These are phyloP conservation scores for Mycena olivaceomarginata DNA, from an alignment of 768 basidiomycete species.

Conservation along the genomic window DNA sequence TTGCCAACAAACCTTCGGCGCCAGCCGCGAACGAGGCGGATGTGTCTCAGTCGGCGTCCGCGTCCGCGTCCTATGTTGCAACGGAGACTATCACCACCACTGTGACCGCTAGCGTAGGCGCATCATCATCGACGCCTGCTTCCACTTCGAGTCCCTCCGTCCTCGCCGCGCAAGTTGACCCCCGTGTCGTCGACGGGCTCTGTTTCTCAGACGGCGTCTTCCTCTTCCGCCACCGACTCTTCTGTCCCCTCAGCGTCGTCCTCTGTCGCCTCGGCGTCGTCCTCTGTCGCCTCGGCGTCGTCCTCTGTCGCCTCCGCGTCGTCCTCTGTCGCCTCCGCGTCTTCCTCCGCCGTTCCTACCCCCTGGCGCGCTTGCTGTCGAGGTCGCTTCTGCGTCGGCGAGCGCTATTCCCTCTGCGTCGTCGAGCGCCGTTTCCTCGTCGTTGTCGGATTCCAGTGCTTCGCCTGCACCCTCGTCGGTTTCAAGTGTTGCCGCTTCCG, in stretches of 20 bases:
- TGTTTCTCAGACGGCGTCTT: constrained; percentile 15
- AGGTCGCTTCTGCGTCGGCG: constrained; percentile 27
- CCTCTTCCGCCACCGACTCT: constrained; percentile 38
- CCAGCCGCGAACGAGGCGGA: constrained; percentile 50
- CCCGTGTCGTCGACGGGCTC: constrained; percentile 25
- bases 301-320: constrained; percentile 36
- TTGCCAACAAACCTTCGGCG: constrained; percentile 50
- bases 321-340: constrained; percentile 35
- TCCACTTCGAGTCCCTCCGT: constrained; percentile 42
- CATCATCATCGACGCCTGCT: constrained; percentile 27
- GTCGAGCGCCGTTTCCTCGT: not conserved
- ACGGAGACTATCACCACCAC: constrained; percentile 48
- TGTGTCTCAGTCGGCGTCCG: constrained; percentile 47
- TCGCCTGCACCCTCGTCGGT: not conserved
- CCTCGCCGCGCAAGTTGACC: constrained; percentile 48
- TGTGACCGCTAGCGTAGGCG: constrained; percentile 43
- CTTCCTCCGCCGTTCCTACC: constrained; percentile 16
- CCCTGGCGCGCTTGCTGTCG: constrained; percentile 34
- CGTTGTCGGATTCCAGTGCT: not conserved
- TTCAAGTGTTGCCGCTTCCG: constrained; percentile 51
- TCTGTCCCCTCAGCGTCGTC: constrained; percentile 43
- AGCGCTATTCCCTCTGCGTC: constrained; percentile 13
- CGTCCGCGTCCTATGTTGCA: constrained; percentile 47
- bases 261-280: not conserved
- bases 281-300: constrained; percentile 36